A percentile compares a stretch with the other conserved stretches of the same genome.
These are phyloP conservation scores for Rhodamnia rubescens DNA, from an alignment of 345 rosid species.

Conservation along the genomic window DNA sequence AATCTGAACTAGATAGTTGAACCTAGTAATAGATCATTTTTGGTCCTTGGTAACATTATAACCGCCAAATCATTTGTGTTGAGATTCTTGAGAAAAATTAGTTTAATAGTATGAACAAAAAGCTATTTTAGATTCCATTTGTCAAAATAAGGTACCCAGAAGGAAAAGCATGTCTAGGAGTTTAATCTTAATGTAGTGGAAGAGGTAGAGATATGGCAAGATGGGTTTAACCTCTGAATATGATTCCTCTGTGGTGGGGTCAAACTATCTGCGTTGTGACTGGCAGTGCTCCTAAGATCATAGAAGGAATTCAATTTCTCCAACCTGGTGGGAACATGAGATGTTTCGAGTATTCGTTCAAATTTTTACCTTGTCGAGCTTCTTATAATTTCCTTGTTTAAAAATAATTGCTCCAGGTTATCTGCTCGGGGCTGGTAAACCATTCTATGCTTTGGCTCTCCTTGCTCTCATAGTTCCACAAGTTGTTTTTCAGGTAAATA, in stretches of 20 bases:
- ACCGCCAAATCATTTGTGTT: neutral
- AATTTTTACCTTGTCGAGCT: neutral
- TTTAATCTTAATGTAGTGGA: neutral
- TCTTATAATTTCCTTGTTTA: neutral
- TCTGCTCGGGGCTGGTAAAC: slow-evolving; percentile 89
- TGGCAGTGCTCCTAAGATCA: neutral
- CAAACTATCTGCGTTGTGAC: neutral
- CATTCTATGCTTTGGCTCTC: slow-evolving; percentile 76
- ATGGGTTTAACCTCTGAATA: neutral
- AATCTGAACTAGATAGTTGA: neutral
- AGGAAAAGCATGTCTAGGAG: neutral
- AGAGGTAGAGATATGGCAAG: neutral
- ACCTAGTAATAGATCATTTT: neutral
- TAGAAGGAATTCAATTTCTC: neutral
- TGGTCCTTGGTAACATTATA: neutral
- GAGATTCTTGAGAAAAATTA: neutral
- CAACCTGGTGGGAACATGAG: neutral
- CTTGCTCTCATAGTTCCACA: slow-evolving; percentile 73
- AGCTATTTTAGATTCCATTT: neutral
- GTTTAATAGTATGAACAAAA: neutral
- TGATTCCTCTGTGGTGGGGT: neutral
- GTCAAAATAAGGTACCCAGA: neutral
- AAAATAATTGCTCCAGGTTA: slow-evolving; percentile 41
- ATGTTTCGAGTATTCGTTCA: neutral
- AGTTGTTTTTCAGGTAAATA: slow-evolving; percentile 72